phyloP scores from a whole-genome alignment of 352 stramenopile species.

The Pythium phragmiticola region DNA sequence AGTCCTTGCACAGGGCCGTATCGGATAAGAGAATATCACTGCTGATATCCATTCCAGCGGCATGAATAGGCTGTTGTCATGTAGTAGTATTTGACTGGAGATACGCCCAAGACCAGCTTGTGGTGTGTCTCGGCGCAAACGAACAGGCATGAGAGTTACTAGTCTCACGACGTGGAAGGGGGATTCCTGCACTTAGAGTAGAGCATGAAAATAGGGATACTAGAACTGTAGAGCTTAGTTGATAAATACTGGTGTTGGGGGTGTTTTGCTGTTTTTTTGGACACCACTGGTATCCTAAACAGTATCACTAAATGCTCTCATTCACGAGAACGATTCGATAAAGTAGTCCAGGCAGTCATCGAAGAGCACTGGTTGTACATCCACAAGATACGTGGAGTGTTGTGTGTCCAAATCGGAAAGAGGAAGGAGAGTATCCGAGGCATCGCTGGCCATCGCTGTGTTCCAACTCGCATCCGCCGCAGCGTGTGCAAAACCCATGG shows the following conservation, averaged over 20 bases:
- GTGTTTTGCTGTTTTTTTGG: neutral
- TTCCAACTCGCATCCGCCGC: conserved; percentile 12
- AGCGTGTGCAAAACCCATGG: conserved; percentile 1
- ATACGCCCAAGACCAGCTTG: neutral
- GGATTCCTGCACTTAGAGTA: neutral
- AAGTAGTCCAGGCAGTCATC: conserved; percentile 36
- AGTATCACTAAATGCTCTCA: neutral
- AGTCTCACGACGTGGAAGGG: neutral
- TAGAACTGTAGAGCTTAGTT: neutral
- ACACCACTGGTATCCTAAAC: too few relatives aligned
- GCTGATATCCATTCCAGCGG: neutral
- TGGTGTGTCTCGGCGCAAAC: neutral
- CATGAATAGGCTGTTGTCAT: conserved; percentile 6
- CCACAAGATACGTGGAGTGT: neutral
- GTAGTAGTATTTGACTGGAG: neutral
- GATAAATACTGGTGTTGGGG: neutral
- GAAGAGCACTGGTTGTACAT: conserved; percentile 21
- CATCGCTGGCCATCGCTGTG: conserved; percentile 4
- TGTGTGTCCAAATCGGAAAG: conserved; percentile 23
- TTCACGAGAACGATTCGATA: conserved; percentile 27
- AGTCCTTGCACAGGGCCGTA: too few relatives aligned
- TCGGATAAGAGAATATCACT: neutral
- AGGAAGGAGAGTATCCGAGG: conserved; percentile 8
- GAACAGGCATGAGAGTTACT: neutral
- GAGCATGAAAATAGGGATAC: neutral